A percentile compares a stretch with the other conserved stretches of the same genome.
phyloP scores from a whole-genome alignment of 306 rosid species.

The Vachellia pachyceras region DNA sequence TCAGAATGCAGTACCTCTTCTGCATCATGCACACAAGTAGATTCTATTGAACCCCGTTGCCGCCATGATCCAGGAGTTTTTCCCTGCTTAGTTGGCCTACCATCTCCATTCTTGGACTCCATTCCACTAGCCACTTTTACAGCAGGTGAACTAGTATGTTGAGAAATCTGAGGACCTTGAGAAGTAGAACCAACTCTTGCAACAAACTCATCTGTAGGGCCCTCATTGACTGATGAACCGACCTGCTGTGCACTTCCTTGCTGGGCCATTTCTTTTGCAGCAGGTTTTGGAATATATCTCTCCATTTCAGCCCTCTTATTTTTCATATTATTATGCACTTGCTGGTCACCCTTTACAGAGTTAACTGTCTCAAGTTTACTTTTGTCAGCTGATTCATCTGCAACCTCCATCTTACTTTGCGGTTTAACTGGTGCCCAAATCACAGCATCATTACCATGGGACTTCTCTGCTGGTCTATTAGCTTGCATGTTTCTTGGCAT shows the following conservation, averaged over 20 bases:
- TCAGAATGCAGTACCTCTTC: slow-evolving; percentile 48
- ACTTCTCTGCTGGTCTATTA: slow-evolving; percentile 63
- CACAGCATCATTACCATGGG: slow-evolving; percentile 70
- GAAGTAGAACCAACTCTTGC: slow-evolving; percentile 54
- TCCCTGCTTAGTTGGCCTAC: slow-evolving; percentile 69
- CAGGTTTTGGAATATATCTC: slow-evolving; percentile 95
- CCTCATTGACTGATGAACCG: slow-evolving; percentile 53
- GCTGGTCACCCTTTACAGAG: slow-evolving; percentile 63
- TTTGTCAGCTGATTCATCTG: slow-evolving; percentile 60
- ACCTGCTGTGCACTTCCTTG: slow-evolving; percentile 66
- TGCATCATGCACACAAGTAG: slow-evolving; percentile 51
- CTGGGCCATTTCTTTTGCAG: slow-evolving; percentile 93
- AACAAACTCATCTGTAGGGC: slow-evolving; percentile 45
- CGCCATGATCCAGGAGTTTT: slow-evolving; percentile 72
- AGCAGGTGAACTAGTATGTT: slow-evolving; percentile 43
- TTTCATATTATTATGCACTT: slow-evolving; percentile 63
- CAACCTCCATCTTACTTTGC: slow-evolving; percentile 60
- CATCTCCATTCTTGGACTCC: slow-evolving; percentile 64
- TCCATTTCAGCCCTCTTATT: slow-evolving; percentile 95
- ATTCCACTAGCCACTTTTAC: slow-evolving; percentile 54
- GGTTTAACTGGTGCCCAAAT: slow-evolving; percentile 95
- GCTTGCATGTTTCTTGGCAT: slow-evolving; percentile 67
- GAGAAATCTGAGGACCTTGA: slow-evolving; percentile 44
- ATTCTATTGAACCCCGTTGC: slow-evolving; percentile 63
- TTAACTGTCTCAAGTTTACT: slow-evolving; percentile 53